Evolutionary conservation across 306 rosid genomes (phyloP), one percentile per base, ranked within the genome.

Genomic region (Betula pendula): DNA sequence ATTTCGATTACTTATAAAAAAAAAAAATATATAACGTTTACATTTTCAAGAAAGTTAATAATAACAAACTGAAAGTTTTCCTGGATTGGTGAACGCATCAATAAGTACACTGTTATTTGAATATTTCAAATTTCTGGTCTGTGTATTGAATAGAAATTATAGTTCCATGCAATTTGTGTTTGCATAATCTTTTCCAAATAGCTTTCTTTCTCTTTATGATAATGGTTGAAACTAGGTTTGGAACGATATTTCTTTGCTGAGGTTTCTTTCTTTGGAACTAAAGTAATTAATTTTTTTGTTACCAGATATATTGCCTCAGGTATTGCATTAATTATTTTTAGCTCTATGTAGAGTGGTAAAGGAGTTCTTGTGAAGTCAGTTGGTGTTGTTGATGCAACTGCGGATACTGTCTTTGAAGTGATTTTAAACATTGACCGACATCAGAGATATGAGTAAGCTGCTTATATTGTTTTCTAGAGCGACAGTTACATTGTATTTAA

Each of bases 381-480:
- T 74, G 96, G 95, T 80, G 94, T 90, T 75, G 84, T 95, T 62
- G 96, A 92, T 74, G 92, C 97, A 74, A 82, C 83, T 82, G 97
- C 89, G 16, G 96, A 95, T 70, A 75, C 91, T 72, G 90, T 84
- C 51, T 95, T 95, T 62, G 97, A 95, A 77, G 87, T 90, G 71
- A 77, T 95, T 81, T 79, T 92, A 77, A 95, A 85, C 83, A 87
- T 73, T 71, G 93, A 90, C 17, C 79, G 83, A 35, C 85, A 77
- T n/a, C 86, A 89, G 81, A 88, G 98, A 95, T 92, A 95, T 10
- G 98, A 95, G 98, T 95, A 87, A 82, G 92, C 88, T 76, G 58
- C 67, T 66, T 35, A 12, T 33, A 22, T 70, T 45, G 22, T 80
- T 10, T 40, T 75, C 63, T n/a, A n/a, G 27, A 56, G 42, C 9